Evolutionary conservation across 305 asterid species (phyloP).

Genomic region (Fraxinus baroniana): DNA sequence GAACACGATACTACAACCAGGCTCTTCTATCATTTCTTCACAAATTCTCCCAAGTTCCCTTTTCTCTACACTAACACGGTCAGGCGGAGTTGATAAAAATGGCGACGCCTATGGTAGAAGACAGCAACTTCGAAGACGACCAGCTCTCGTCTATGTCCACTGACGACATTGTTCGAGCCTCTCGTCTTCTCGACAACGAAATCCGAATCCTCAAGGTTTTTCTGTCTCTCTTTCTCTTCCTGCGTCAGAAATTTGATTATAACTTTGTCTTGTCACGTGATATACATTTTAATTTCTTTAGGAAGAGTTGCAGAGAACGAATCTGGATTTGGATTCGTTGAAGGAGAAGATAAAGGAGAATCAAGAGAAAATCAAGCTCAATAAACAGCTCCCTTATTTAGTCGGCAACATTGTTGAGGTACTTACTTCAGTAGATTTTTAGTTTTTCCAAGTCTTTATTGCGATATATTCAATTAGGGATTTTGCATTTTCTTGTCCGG

Average conservation of each 20-base stretch:
- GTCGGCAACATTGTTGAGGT: conserved; percentile 89
- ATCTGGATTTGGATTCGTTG: conserved; percentile 67
- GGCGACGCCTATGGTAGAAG: conserved; percentile 81
- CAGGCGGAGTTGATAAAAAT: conserved; percentile 23
- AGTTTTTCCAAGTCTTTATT: not conserved
- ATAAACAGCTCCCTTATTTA: conserved; percentile 82
- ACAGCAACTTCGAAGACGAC: conserved; percentile 74
- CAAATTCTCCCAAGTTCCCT: not conserved
- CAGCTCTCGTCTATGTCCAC: conserved; percentile 70
- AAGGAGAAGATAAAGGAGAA: conserved; percentile 80
- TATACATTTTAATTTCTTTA: conserved; percentile 6
- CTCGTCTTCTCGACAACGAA: conserved; percentile 85
- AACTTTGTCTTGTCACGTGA: not conserved
- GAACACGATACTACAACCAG: conserved; percentile 8
- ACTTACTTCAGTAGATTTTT: conserved; percentile 9
- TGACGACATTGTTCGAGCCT: conserved; percentile 73
- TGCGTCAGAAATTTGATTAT: not conserved
- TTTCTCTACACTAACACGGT: not conserved
- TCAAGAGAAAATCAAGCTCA: conserved; percentile 79
- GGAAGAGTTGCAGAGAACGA: conserved; percentile 83
- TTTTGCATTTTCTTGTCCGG: not conserved
- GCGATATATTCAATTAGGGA: not conserved
- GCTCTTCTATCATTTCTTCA: not conserved
- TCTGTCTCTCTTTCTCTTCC: not conserved
- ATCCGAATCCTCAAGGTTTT: conserved; percentile 70